These are phyloP conservation scores for Yamadazyma tumulicola DNA, from an alignment of 805 yeast species.

Conservation along the genomic window DNA sequence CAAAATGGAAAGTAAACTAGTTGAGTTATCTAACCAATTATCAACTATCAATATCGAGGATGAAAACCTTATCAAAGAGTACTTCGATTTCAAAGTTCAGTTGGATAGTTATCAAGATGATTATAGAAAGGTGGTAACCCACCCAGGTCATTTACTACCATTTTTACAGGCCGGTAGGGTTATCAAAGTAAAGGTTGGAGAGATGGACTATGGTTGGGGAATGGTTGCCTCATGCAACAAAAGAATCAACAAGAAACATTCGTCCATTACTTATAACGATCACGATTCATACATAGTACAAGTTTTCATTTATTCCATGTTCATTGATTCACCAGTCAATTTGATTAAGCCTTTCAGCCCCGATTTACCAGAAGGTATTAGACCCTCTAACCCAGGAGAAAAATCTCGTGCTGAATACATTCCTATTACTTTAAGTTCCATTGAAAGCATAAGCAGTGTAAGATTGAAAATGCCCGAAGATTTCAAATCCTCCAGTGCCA, in stretches of 20 bases:
- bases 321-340: slow-evolving; percentile 79
- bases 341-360: slow-evolving; percentile 76
- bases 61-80: slow-evolving; percentile 70
- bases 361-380: slow-evolving; percentile 78
- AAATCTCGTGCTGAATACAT: slow-evolving; percentile 69
- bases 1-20: slow-evolving; percentile 62
- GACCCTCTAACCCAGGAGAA: slow-evolving; percentile 77
- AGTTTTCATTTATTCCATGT: slow-evolving; percentile 76
- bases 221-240: slow-evolving; percentile 75
- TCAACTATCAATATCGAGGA: slow-evolving; percentile 62
- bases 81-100: slow-evolving; percentile 76
- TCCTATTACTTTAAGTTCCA: slow-evolving; percentile 80
- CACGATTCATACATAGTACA: slow-evolving; percentile 88
- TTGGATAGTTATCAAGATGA: slow-evolving; percentile 69
- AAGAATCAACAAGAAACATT: slow-evolving; percentile 57
- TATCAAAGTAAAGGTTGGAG: slow-evolving; percentile 59
- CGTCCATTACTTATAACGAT: slow-evolving; percentile 57
- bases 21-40: slow-evolving; percentile 48
- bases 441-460: slow-evolving; percentile 71
- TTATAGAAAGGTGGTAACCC: slow-evolving; percentile 77
- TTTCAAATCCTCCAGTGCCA: slow-evolving; percentile 52
- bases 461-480: slow-evolving; percentile 80
- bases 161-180: slow-evolving; percentile 90
- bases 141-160: slow-evolving; percentile 81
- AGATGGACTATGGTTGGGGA: slow-evolving; percentile 92